Conservation (phyloP, 352 stramenopile genomes). For the Globisporangium carolinianum region DNA sequence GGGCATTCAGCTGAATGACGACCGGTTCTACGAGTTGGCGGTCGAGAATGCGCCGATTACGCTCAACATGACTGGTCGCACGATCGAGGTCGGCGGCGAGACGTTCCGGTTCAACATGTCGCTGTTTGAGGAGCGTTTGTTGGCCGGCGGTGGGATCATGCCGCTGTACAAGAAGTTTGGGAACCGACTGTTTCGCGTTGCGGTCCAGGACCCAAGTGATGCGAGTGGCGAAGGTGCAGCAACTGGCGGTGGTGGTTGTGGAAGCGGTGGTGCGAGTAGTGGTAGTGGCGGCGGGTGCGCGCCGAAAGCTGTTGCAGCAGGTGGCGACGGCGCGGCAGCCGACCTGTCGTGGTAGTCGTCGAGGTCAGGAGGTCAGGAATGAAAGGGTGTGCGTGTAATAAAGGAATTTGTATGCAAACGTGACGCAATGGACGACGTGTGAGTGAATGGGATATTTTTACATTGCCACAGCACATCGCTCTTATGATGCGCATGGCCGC, state of each 20-base stretch:
- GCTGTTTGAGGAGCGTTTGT: slow-evolving; percentile 76
- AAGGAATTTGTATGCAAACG: slow-evolving; percentile 1
- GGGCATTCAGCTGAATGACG: slow-evolving; percentile 72
- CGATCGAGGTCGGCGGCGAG: slow-evolving; percentile 69
- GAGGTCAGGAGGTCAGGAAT: too few relatives aligned
- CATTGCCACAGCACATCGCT: neutral
- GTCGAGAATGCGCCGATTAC: slow-evolving; percentile 66
- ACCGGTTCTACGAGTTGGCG: slow-evolving; percentile 79
- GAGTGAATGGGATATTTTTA: neutral
- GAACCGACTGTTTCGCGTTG: slow-evolving; percentile 80
- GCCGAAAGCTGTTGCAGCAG: slow-evolving; percentile 30
- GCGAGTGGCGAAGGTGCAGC: slow-evolving; percentile 7
- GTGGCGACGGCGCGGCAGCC: slow-evolving; percentile 26
- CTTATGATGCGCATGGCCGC: neutral
- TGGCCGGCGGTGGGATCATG: slow-evolving; percentile 80
- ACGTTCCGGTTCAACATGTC: slow-evolving; percentile 85
- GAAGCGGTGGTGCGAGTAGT: slow-evolving; percentile 13
- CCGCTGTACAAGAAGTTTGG: slow-evolving; percentile 84
- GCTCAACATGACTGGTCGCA: slow-evolving; percentile 79
- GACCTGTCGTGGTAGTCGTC: slow-evolving; percentile 53
- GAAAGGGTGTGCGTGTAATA: neutral
- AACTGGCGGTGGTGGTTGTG: slow-evolving; percentile 30
- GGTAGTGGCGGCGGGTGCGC: slow-evolving; percentile 12
- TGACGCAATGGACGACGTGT: neutral
- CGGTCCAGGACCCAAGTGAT: slow-evolving; percentile 49